phyloP scores from a whole-genome alignment of 2,329 filamentous ascomycete species.

The Lecanicillium sp. region DNA sequence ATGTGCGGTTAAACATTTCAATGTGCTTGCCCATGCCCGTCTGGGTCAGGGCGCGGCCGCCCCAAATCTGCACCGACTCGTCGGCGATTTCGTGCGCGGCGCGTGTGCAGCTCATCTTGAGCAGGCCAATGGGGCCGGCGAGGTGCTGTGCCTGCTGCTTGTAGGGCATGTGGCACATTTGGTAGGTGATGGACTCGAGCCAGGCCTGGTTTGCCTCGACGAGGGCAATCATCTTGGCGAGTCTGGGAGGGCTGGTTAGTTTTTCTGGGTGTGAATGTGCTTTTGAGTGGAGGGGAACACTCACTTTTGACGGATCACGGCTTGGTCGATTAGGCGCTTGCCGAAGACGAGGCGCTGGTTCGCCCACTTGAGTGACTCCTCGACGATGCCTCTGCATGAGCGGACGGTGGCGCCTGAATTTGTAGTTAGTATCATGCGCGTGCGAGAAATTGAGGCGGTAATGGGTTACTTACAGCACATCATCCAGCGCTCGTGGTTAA shows the following conservation, averaged over 20 bases:
- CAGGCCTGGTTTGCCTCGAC: conserved; percentile 78
- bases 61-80: conserved; percentile 79
- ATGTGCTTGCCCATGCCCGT: conserved; percentile 75
- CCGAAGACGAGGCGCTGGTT: conserved; percentile 81
- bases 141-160: conserved; percentile 66
- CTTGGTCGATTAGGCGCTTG: conserved; percentile 75
- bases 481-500: conserved; percentile 80
- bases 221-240: conserved; percentile 81
- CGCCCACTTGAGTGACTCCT: conserved; percentile 82
- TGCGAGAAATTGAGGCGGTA: conserved; percentile 10
- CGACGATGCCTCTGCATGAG: conserved; percentile 60
- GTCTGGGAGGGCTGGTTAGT: conserved; percentile 29
- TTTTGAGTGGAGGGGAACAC: conserved; percentile 15
- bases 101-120: conserved; percentile 73
- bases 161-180: conserved; percentile 83
- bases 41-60: conserved; percentile 72
- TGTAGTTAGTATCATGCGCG: neutral
- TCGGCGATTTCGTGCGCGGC: conserved; percentile 78
- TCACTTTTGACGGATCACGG: conserved; percentile 74
- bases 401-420: conserved; percentile 48
- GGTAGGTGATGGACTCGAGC: conserved; percentile 78
- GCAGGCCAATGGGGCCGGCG: conserved; percentile 71
- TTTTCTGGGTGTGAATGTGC: neutral
- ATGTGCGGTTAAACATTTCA: conserved; percentile 77
- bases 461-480: conserved; percentile 51